A percentile compares a stretch with the other conserved stretches of the same genome.
phyloP scores from a whole-genome alignment of 23 red algal species.

The Gracilariopsis chorda region DNA sequence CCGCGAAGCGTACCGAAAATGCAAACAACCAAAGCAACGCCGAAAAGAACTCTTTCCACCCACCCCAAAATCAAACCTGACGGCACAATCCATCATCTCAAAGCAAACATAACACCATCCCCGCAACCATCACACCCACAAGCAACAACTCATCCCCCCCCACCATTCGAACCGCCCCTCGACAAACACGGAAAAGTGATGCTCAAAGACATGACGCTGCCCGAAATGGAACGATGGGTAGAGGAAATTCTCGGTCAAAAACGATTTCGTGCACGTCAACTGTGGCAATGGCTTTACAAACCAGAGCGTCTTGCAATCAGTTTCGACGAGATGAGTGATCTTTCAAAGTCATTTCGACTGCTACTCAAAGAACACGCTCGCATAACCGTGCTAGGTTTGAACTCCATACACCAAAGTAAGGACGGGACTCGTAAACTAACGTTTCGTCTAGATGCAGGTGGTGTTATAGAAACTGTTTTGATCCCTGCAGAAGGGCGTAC shows the following conservation, averaged over 20 bases:
- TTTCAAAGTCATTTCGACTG: conserved; percentile 74
- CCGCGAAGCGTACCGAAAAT: too few relatives aligned
- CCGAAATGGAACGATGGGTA: conserved; percentile 79
- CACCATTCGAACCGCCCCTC: background rate
- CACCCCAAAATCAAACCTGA: conserved; percentile 5
- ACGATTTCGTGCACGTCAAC: conserved; percentile 84
- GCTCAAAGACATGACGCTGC: conserved; percentile 68
- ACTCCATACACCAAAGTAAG: conserved; percentile 57
- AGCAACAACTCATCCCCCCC: background rate
- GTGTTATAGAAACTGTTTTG: conserved; percentile 85
- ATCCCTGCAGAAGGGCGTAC: conserved; percentile 83
- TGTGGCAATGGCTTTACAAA: conserved; percentile 97
- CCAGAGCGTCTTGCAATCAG: conserved; percentile 23
- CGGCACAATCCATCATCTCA: conserved; percentile 47
- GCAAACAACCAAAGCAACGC: too few relatives aligned
- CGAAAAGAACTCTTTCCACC: background rate
- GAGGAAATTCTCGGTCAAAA: conserved; percentile 55
- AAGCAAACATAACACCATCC: conserved; percentile 3
- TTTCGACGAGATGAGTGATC: conserved; percentile 91
- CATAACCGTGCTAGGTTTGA: conserved; percentile 57
- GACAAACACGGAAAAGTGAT: conserved; percentile 51
- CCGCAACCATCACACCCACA: too few relatives aligned
- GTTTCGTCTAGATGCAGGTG: conserved; percentile 47
- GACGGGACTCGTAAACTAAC: conserved; percentile 93
- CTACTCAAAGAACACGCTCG: conserved; percentile 22